Percentiles rank a stretch among this genome's conserved stretches.
Conservation (phyloP, 2,329 filamentous ascomycete species). For the Exophiala spinifera region DNA sequence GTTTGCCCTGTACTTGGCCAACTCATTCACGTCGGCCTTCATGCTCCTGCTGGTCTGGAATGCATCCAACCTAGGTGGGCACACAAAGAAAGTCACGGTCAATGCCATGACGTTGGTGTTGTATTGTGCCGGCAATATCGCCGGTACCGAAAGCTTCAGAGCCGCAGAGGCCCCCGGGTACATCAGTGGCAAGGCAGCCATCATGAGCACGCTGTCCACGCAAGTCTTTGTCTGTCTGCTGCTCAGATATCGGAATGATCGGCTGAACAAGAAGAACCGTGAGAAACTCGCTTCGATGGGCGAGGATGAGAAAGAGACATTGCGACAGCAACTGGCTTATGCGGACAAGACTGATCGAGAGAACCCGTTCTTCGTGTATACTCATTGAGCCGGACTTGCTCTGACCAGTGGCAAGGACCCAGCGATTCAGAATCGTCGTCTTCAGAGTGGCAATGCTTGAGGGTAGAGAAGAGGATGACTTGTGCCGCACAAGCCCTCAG, state of each 20-base stretch:
- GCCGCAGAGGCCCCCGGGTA: slow-evolving; percentile 43
- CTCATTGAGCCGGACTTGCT: slow-evolving; percentile 11
- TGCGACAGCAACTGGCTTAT: slow-evolving; percentile 32
- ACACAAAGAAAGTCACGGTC: slow-evolving; percentile 51
- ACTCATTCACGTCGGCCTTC: slow-evolving; percentile 43
- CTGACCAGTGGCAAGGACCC: background rate
- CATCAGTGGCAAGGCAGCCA: slow-evolving; percentile 39
- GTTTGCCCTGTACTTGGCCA: slow-evolving; percentile 45
- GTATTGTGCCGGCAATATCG: slow-evolving; percentile 44
- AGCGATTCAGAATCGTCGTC: too few species aligned
- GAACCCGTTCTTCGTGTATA: slow-evolving; percentile 33
- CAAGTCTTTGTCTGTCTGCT: slow-evolving; percentile 33
- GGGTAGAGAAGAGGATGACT: too few species aligned
- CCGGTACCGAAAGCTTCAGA: slow-evolving; percentile 45
- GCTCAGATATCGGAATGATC: slow-evolving; percentile 32
- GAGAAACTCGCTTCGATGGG: slow-evolving; percentile 30
- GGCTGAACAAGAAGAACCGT: slow-evolving; percentile 33
- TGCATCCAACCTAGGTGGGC: slow-evolving; percentile 47
- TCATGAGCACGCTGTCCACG: slow-evolving; percentile 30
- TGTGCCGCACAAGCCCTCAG: too few species aligned
- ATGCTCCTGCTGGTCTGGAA: slow-evolving; percentile 48
- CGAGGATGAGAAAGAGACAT: slow-evolving; percentile 29
- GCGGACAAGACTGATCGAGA: slow-evolving; percentile 32
- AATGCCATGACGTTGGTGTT: slow-evolving; percentile 45
- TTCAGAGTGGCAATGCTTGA: too few species aligned